Conservation (phyloP, 176 grass and related monocot species). For the Poa annua region DNA sequence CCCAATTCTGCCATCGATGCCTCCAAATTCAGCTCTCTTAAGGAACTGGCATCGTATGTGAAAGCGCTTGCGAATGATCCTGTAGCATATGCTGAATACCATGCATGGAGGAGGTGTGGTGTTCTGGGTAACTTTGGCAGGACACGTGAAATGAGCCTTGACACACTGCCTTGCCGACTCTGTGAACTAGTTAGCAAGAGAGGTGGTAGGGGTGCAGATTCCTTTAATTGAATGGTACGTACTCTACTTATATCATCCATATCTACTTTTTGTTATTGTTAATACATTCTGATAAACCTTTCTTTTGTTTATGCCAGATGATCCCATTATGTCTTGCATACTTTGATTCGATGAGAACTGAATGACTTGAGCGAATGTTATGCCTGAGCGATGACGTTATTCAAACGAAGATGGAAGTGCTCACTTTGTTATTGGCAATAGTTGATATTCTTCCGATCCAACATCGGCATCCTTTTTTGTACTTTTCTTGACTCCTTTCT, state of each 20-base stretch:
- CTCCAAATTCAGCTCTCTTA: slow-evolving; percentile 75
- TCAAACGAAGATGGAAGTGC: slow-evolving; percentile 11
- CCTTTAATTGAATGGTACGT: slow-evolving; percentile 53
- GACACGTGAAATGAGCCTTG: slow-evolving; percentile 78
- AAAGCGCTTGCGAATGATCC: slow-evolving; percentile 76
- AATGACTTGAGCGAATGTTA: neutral
- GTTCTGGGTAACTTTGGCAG: slow-evolving; percentile 73
- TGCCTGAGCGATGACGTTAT: neutral
- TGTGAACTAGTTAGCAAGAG: slow-evolving; percentile 77
- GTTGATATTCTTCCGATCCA: slow-evolving; percentile 5
- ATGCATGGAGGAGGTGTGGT: slow-evolving; percentile 90
- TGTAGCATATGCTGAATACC: slow-evolving; percentile 86
- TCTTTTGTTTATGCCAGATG: slow-evolving; percentile 37
- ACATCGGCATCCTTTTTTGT: neutral
- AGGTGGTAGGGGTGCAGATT: slow-evolving; percentile 67
- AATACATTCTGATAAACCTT: slow-evolving; percentile 20
- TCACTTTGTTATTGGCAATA: slow-evolving; percentile 4
- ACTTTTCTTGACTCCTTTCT: slow-evolving; percentile 1
- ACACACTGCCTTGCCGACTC: slow-evolving; percentile 79
- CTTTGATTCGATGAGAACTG: neutral
- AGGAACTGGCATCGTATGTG: slow-evolving; percentile 74
- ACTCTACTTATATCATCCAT: neutral
- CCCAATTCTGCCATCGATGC: slow-evolving; percentile 87
- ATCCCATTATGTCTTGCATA: slow-evolving; percentile 19
- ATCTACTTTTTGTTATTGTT: neutral